Base-by-base conservation (phyloP, 495 filamentous ascomycete genomes). In the Aspergillus kassunensis region DNA sequence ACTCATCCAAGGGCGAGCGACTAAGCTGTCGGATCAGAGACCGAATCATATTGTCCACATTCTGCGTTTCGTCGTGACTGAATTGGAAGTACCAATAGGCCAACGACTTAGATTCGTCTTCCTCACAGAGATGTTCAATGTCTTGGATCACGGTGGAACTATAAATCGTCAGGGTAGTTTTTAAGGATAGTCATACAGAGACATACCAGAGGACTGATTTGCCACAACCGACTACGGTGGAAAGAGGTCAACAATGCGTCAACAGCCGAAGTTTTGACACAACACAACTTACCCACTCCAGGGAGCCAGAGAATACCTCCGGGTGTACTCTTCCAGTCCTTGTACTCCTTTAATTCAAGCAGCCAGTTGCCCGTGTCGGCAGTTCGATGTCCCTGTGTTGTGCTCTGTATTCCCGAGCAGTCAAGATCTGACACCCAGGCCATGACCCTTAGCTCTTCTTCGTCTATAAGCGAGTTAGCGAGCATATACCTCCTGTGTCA, bases 81-180 rank as follows among this genome's bases (percentile, higher is more conserved):
- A 60, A 60, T 19, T 54, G 44, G 24, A 60, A 60, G 50, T 60
- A 60, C 58, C 58, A 60, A 41, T 60, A 60, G n/a, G 40, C 50
- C 18, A 54, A 35, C 3, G 8, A 10, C 6, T 29, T 48, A 6
- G 49, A 44, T 23, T 10, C 1, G 37, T 50, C n/a, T n/a, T n/a
- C n/a, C n/a, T n/a, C 6, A 23, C 53, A 60, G 20, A 40, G 16
- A 27, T 9, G 24, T 16, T 53, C 15, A 21, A 56, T 56, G 25
- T 60, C 53, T 11, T 37, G 18, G n/a, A 60, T 60, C 8, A 54
- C 34, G 0, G 58, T 60, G 27, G 58, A 56, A 34, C n/a, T n/a
- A n/a, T n/a, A n/a, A n/a, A n/a, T n/a, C n/a, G n/a, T n/a, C n/a
- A n/a, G n/a, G n/a, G n/a, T n/a, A n/a, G n/a, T n/a, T n/a, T n/a